These are phyloP conservation scores for Phytophthora brassicae DNA, from an alignment of 352 stramenopile genomes.

Conservation along the genomic window DNA sequence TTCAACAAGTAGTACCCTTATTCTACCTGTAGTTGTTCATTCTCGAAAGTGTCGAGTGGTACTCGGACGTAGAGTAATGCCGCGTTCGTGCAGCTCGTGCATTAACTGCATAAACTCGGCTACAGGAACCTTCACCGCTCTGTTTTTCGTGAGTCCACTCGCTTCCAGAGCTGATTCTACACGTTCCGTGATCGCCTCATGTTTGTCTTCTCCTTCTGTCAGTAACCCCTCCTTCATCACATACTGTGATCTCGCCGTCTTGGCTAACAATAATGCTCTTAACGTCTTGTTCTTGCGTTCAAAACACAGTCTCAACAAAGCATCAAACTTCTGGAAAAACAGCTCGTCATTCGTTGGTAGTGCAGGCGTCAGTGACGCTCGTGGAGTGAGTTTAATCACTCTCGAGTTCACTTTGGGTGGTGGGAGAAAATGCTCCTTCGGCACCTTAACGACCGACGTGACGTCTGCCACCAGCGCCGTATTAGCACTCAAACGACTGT, in stretches of 20 bases:
- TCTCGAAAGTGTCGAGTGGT: constrained; percentile 69
- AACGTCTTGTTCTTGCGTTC: constrained; percentile 88
- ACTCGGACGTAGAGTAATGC: constrained; percentile 54
- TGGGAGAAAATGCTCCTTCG: constrained; percentile 65
- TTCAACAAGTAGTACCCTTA: constrained; percentile 1
- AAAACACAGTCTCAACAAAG: constrained; percentile 75
- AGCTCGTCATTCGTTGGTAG: constrained; percentile 30
- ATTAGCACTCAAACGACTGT: constrained; percentile 81
- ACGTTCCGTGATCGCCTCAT: constrained; percentile 40
- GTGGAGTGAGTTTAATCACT: constrained; percentile 70
- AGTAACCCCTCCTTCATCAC: constrained; percentile 24
- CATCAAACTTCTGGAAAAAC: constrained; percentile 81
- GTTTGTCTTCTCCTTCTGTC: constrained; percentile 24
- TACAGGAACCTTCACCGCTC: constrained; percentile 68
- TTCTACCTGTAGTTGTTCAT: constrained; percentile 21
- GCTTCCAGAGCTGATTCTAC: constrained; percentile 54
- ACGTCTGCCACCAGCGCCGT: constrained; percentile 75
- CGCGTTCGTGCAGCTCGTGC: constrained; percentile 43
- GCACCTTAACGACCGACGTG: constrained; percentile 57
- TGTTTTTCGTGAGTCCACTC: constrained; percentile 46
- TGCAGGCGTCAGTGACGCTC: constrained; percentile 14
- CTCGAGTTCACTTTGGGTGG: constrained; percentile 84
- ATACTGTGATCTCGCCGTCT: constrained; percentile 49
- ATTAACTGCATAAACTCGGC: constrained; percentile 62
- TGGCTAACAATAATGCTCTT: constrained; percentile 66